Percentiles rank a stretch among this genome's conserved stretches.
phyloP scores from a whole-genome alignment of 192 early-diverging fungal genomes.

The Podila epicladia region DNA sequence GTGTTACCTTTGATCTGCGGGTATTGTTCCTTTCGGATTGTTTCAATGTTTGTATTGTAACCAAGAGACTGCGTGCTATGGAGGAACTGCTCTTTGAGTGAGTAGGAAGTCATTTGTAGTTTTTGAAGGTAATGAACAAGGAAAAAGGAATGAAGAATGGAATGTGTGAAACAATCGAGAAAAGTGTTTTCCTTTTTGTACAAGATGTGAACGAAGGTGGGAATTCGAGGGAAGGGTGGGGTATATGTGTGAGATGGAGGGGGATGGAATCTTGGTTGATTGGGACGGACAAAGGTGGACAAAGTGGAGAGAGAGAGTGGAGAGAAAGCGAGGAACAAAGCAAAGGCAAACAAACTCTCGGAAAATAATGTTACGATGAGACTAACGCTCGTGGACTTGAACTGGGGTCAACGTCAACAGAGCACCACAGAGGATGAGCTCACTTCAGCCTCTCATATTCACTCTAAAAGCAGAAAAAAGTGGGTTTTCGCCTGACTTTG shows the following conservation, averaged over 20 bases:
- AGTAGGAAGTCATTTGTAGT: not conserved
- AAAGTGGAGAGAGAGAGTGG: no score
- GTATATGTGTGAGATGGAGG: not conserved
- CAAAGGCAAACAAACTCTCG: not conserved
- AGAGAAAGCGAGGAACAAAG: no score
- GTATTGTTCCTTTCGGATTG: slow-evolving; percentile 61
- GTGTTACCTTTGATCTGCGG: slow-evolving; percentile 61
- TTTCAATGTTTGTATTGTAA: slow-evolving; percentile 57
- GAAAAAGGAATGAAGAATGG: not conserved
- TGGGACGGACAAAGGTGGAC: no score
- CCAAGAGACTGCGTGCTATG: slow-evolving; percentile 26
- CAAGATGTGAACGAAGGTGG: not conserved
- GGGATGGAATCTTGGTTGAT: not conserved
- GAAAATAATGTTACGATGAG: not conserved
- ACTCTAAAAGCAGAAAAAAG: not conserved
- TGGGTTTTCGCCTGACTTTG: slow-evolving; percentile 1
- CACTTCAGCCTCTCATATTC: not conserved
- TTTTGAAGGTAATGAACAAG: slow-evolving; percentile 7
- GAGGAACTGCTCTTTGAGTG: slow-evolving; percentile 19
- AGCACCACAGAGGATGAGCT: not conserved
- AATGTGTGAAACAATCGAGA: not conserved
- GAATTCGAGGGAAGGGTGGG: not conserved
- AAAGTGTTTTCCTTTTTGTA: not conserved
- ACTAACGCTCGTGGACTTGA: no score
- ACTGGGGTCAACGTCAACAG: no score